Conservation (phyloP, 1,139 yeast species). For the Hemisphaericaspora xylofermentans region DNA sequence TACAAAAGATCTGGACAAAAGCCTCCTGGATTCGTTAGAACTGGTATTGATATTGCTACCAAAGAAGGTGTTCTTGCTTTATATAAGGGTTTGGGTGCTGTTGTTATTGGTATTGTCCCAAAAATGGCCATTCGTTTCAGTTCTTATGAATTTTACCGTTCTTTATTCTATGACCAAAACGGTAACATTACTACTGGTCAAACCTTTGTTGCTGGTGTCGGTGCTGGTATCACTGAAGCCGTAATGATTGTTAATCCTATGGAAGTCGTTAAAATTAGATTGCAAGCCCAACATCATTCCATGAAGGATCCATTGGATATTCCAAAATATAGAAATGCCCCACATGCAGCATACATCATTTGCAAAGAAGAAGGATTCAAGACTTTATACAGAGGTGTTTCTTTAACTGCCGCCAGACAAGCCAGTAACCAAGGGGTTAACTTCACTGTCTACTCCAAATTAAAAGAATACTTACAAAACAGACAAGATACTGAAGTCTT, state of each 20-base stretch:
- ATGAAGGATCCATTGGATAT: slow-evolving; percentile 76
- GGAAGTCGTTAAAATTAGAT: slow-evolving; percentile 94
- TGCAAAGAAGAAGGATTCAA: slow-evolving; percentile 87
- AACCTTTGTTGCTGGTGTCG: slow-evolving; percentile 90
- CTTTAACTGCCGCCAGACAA: slow-evolving; percentile 95
- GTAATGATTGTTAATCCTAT: slow-evolving; percentile 93
- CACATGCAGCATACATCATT: slow-evolving; percentile 84
- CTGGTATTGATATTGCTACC: slow-evolving; percentile 75
- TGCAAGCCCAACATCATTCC: slow-evolving; percentile 94
- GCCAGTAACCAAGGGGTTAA: slow-evolving; percentile 99
- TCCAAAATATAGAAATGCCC: slow-evolving; percentile 90
- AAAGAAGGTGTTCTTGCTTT: slow-evolving; percentile 84
- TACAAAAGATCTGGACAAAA: slow-evolving; percentile 62
- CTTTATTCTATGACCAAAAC: slow-evolving; percentile 60
- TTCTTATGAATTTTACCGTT: slow-evolving; percentile 86
- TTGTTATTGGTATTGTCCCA: slow-evolving; percentile 94
- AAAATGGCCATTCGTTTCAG: slow-evolving; percentile 97
- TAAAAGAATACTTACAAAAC: slow-evolving; percentile 69
- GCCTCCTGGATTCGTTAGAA: slow-evolving; percentile 81
- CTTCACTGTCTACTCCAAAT: slow-evolving; percentile 89
- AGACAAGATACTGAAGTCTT: slow-evolving; percentile 64
- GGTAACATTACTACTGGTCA: slow-evolving; percentile 70
- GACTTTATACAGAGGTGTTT: slow-evolving; percentile 91
- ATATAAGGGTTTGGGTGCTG: slow-evolving; percentile 96
- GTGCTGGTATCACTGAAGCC: slow-evolving; percentile 97